Conservation (phyloP, 176 grass and related monocot genomes). For the Areca catechu region DNA sequence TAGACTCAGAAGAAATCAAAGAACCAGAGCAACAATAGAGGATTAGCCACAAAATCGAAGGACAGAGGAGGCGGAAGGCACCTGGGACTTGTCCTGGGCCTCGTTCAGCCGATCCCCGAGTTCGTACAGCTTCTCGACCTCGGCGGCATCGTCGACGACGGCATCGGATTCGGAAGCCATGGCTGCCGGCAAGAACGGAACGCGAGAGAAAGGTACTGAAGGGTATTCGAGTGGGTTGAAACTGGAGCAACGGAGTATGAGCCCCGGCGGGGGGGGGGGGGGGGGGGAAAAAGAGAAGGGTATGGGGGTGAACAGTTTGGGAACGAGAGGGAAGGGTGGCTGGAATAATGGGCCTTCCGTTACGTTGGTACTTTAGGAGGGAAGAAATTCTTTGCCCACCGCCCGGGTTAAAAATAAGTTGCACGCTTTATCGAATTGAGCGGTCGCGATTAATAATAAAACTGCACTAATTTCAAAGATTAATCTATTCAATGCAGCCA, state of each 20-base stretch:
- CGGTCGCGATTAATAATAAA: too few relatives aligned
- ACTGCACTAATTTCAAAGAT: too few relatives aligned
- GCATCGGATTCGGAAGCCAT: conserved; percentile 56
- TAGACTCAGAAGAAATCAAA: conserved; percentile 8
- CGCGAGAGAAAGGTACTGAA: conserved; percentile 14
- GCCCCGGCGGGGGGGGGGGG: too few relatives aligned
- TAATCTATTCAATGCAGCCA: too few relatives aligned
- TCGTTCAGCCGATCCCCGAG: conserved; percentile 82
- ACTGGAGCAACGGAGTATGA: too few relatives aligned
- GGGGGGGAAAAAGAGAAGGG: too few relatives aligned
- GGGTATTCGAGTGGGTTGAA: conserved; percentile 18
- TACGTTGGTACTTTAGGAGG: too few relatives aligned
- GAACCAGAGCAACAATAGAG: background rate
- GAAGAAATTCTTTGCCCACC: too few relatives aligned
- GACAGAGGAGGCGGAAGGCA: conserved; percentile 8
- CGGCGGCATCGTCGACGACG: conserved; percentile 67
- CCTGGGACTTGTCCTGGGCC: conserved; percentile 83
- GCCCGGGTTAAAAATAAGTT: too few relatives aligned
- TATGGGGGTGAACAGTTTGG: background rate
- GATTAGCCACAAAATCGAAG: background rate
- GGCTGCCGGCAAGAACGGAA: background rate
- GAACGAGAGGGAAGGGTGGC: too few relatives aligned
- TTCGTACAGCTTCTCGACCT: conserved; percentile 97
- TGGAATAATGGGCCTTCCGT: too few relatives aligned
- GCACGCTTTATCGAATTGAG: too few relatives aligned